These are phyloP conservation scores for Fusarium nygamai DNA, from an alignment of 2,329 filamentous ascomycete genomes.

Conservation along the genomic window DNA sequence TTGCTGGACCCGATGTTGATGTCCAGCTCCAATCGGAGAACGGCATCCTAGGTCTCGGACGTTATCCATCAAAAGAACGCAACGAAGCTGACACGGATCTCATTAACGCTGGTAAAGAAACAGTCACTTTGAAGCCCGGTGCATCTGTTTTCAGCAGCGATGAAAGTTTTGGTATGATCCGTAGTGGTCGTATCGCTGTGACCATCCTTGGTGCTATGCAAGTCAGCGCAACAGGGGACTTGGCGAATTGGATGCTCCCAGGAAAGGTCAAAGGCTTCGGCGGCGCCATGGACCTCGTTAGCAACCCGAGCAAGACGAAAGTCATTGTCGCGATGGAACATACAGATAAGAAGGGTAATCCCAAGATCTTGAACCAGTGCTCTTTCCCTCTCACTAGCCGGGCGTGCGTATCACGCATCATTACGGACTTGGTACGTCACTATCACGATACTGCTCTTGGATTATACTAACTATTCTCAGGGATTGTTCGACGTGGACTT, in stretches of 20 bases:
- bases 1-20: constrained; percentile 80
- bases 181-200: constrained; percentile 84
- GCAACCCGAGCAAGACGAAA: constrained; percentile 84
- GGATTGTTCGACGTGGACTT: constrained; percentile 74
- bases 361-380: constrained; percentile 95
- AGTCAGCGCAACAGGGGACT: constrained; percentile 78
- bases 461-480: constrained; percentile 35
- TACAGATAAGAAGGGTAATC: constrained; percentile 92
- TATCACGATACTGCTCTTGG: neutral
- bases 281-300: constrained; percentile 92
- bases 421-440: constrained; percentile 78
- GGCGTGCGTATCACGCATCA: constrained; percentile 87
- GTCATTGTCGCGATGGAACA: constrained; percentile 97
- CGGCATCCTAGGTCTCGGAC: constrained; percentile 78
- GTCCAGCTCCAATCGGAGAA: constrained; percentile 86
- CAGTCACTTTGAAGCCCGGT: constrained; percentile 82
- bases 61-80: constrained; percentile 73
- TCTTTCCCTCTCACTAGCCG: constrained; percentile 90
- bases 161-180: constrained; percentile 93
- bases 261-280: constrained; percentile 94
- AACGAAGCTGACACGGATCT: constrained; percentile 80
- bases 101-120: constrained; percentile 95
- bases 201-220: constrained; percentile 94
- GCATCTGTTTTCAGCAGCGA: constrained; percentile 86
- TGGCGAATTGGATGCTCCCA: constrained; percentile 93